Percentiles rank a stretch among this genome's conserved stretches.
Conservation (phyloP, 495 filamentous ascomycete species). For the Penicillium arizonense region DNA sequence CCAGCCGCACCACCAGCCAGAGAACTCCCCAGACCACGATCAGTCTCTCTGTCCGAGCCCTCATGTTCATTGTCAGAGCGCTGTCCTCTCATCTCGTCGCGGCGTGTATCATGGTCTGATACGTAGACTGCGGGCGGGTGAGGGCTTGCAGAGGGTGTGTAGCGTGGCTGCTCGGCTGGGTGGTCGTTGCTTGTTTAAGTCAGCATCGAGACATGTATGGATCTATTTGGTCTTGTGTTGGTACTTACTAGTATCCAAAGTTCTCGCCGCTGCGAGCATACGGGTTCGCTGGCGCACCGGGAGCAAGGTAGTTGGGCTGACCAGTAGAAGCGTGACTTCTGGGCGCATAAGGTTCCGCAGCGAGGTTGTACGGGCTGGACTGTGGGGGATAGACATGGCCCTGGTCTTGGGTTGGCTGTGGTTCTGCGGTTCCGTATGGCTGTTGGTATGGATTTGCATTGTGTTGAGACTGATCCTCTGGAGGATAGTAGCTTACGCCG, state of each 20-base stretch:
- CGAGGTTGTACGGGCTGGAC: neutral
- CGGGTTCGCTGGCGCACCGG: constrained; percentile 45
- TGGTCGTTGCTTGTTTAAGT: constrained; percentile 11
- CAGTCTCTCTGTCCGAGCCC: constrained; percentile 28
- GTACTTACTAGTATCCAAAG: constrained; percentile 38
- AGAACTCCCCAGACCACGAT: constrained; percentile 43
- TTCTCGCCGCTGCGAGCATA: constrained; percentile 39
- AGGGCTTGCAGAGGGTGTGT: constrained; percentile 18
- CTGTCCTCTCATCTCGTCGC: constrained; percentile 4
- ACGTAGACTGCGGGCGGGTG: constrained; percentile 20
- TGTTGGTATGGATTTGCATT: constrained; percentile 8
- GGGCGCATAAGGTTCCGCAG: constrained; percentile 21
- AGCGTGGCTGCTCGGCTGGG: constrained; percentile 18
- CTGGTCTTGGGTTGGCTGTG: constrained; percentile 13
- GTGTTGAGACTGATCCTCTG: constrained; percentile 19
- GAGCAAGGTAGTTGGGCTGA: constrained; percentile 38
- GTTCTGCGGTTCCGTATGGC: constrained; percentile 4
- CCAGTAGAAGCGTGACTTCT: constrained; percentile 38
- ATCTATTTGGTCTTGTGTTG: neutral
- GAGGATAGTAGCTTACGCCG: constrained; percentile 29
- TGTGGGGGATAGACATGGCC: neutral
- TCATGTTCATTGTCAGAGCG: constrained; percentile 8
- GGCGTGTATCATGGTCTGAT: constrained; percentile 11
- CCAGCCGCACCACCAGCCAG: constrained; percentile 48
- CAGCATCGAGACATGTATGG: neutral